Base-by-base conservation (phyloP, 1,284 basidiomycete genomes). In the Sphaerobolus stellatus region DNA sequence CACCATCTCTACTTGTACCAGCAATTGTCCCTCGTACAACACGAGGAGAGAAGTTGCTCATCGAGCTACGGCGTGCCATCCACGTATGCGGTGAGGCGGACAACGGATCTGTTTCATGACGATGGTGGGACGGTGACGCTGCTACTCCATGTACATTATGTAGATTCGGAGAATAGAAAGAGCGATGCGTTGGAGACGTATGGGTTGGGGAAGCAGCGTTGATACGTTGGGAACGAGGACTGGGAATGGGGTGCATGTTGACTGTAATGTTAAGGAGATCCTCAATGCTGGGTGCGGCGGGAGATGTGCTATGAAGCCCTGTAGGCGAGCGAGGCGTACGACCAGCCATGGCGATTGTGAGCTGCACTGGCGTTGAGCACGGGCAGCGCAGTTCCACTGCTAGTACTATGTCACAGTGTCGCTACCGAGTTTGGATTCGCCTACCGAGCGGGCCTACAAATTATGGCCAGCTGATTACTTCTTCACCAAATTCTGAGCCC, bases 21-120 rank as follows among this genome's bases (percentile, higher is more conserved):
- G 52, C n/a, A 52, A 52, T 44, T 16, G 20, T 52, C 20, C 50
- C 50, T n/a, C 40, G 38, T 29, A 52, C 50, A 24, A 52, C 40
- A 9, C 50, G 36, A 27, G 50, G 50, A 5, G 44, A 36, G 24
- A 48, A 27, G n/a, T 33, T 48, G 18, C 22, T 48, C 16, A 44
- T 36, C 20, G 47, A 18, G n/a, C 13, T 41, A 22, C 25, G 30
- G 9, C 11, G 36, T 20, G 31, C 33, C 20, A 20, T 11, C 11
- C 46, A 34, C 18, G 34, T 36, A 9, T 45, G 16, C 30, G 45
- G 24, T 27, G 24, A 40, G 7, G 47, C 16, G 20, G 46, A 49
- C 18, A 36, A 34, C 18, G 53, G 27, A 31, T 41, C 31, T 25
- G 28, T 20, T n/a, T n/a, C n/a, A n/a, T n/a, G n/a, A 14, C 29